These are phyloP conservation scores for Peribolospora baueri DNA, from an alignment of 768 basidiomycete species.

Conservation along the genomic window DNA sequence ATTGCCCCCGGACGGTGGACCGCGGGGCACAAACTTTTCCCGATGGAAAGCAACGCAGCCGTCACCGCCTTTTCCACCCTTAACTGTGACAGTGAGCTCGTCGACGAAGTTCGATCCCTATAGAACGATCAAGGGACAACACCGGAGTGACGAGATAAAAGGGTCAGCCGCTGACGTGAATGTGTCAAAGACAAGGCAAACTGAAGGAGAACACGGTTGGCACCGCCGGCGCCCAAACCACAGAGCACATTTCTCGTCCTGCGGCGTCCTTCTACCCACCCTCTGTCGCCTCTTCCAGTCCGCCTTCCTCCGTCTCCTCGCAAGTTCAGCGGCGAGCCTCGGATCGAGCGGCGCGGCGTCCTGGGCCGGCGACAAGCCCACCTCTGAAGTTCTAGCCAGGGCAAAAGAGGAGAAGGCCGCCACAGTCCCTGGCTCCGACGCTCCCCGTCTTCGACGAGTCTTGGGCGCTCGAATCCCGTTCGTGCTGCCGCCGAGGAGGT, in stretches of 20 bases:
- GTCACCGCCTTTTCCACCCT: slow-evolving; percentile 58
- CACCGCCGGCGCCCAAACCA: slow-evolving; percentile 1
- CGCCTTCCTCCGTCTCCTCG: slow-evolving; percentile 7
- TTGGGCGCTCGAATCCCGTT: too few relatives aligned
- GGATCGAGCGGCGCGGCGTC: too few relatives aligned
- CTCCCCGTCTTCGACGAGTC: too few relatives aligned
- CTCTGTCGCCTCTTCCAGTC: slow-evolving; percentile 18
- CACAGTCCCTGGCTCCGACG: too few relatives aligned
- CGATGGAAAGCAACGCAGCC: slow-evolving; percentile 85
- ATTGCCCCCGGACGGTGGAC: slow-evolving; percentile 59
- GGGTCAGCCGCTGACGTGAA: neutral
- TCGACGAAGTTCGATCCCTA: slow-evolving; percentile 8
- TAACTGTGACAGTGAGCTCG: slow-evolving; percentile 3
- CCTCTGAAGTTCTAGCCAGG: too few relatives aligned
- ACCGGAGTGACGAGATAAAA: neutral
- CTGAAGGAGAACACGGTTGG: slow-evolving; percentile 23
- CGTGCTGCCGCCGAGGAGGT: too few relatives aligned
- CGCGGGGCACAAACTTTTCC: slow-evolving; percentile 57
- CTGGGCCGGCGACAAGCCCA: too few relatives aligned
- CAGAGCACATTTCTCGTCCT: neutral
- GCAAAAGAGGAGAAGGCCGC: too few relatives aligned
- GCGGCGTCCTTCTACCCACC: slow-evolving; percentile 9
- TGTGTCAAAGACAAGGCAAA: slow-evolving; percentile 16
- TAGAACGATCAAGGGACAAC: neutral
- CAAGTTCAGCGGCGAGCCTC: too few relatives aligned